These are phyloP conservation scores for Beta macrorhiza DNA, from an alignment of 179 eudicot genomes.

Conservation along the genomic window DNA sequence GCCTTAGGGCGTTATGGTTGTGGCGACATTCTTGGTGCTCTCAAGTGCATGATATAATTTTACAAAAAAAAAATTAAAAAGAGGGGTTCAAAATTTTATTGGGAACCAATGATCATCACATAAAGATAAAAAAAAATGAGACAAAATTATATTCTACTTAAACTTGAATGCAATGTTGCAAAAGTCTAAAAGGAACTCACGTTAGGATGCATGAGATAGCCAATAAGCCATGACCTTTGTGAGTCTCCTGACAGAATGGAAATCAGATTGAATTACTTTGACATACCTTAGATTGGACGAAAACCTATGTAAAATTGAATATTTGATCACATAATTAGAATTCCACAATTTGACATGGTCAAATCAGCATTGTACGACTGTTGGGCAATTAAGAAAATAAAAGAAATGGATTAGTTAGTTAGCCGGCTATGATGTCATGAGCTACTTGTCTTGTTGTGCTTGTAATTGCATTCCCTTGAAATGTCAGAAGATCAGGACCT, in stretches of 20 bases:
- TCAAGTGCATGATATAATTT: not conserved
- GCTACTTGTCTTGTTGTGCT: not conserved
- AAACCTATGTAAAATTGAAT: not conserved
- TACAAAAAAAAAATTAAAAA: not conserved
- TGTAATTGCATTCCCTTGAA: not conserved
- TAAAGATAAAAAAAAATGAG: not conserved
- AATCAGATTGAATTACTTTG: not conserved
- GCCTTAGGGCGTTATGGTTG: not conserved
- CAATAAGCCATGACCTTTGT: not conserved
- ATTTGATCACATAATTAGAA: not conserved
- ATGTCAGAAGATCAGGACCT: not conserved
- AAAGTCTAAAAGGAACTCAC: not conserved
- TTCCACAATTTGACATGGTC: slow-evolving; percentile 12
- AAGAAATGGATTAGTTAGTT: not conserved
- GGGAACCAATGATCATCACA: not conserved
- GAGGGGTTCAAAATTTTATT: not conserved
- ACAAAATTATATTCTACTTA: no score
- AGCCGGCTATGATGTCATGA: not conserved
- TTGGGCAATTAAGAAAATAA: not conserved
- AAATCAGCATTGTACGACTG: not conserved
- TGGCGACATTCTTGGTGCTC: not conserved
- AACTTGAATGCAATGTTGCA: no score
- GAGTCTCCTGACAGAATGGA: not conserved
- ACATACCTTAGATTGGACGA: not conserved
- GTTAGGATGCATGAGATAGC: not conserved